Conservation (phyloP, 2,329 filamentous ascomycete genomes). For the Ophiostoma himal-ulmi region DNA sequence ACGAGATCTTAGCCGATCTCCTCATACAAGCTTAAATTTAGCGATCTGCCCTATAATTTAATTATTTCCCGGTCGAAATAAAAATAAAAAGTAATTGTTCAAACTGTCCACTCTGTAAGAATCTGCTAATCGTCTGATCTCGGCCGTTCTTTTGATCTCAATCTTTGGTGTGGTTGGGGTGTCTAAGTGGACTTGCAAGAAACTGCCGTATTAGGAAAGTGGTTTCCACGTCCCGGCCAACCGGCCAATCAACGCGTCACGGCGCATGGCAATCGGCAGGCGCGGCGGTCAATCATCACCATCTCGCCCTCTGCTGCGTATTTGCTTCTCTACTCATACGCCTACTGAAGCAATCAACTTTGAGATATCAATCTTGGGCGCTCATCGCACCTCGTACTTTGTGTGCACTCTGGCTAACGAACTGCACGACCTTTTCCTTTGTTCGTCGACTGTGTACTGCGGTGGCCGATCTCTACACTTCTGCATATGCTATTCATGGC, state of each 20-base stretch:
- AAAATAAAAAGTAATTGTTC: not conserved
- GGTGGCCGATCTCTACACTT: too few relatives aligned
- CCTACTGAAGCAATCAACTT: too few relatives aligned
- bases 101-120: not conserved
- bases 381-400: too few relatives aligned
- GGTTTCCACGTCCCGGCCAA: not conserved
- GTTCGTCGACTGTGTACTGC: too few relatives aligned
- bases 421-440: too few relatives aligned
- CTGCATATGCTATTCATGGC: too few relatives aligned
- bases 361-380: too few relatives aligned
- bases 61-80: not conserved
- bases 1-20: not conserved
- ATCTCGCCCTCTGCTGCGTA: not conserved
- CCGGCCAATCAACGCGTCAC: constrained; percentile 15
- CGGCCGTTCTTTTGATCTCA: constrained; percentile 6
- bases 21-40: not conserved
- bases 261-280: constrained; percentile 3
- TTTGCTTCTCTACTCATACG: not conserved
- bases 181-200: not conserved
- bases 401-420: too few relatives aligned
- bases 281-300: not conserved
- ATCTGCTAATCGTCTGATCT: not conserved
- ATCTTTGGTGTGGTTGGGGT: not conserved
- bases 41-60: not conserved
- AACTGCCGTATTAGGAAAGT: constrained; percentile 24